Conservation (phyloP, 495 filamentous ascomycete genomes). For the Aspergillus sclerotioniger region DNA sequence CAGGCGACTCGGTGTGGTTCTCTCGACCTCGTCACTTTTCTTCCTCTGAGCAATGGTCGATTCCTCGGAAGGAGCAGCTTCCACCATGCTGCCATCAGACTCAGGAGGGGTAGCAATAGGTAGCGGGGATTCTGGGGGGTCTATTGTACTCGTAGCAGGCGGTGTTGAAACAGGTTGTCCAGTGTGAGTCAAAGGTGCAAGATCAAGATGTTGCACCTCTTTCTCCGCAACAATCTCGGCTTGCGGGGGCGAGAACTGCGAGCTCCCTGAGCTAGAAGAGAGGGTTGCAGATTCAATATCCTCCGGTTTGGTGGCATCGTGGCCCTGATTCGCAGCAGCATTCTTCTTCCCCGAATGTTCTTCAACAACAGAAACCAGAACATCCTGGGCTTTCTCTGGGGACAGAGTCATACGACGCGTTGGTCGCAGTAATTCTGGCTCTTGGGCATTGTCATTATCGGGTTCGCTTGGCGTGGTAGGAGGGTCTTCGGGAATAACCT, state of each 20-base stretch:
- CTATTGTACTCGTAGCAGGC: constrained; percentile 9
- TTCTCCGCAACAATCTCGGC: constrained; percentile 37
- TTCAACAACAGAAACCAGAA: constrained; percentile 67
- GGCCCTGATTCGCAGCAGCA: constrained; percentile 18
- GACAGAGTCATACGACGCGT: constrained; percentile 55
- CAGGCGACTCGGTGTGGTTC: constrained; percentile 24
- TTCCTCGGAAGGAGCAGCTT: constrained; percentile 1
- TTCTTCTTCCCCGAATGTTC: constrained; percentile 53
- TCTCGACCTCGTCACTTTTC: constrained; percentile 9
- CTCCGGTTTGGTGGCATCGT: constrained; percentile 10
- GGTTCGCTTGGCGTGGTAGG: constrained; percentile 40
- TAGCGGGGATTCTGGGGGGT: constrained; percentile 8
- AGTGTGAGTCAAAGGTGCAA: constrained; percentile 52
- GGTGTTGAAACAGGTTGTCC: constrained; percentile 19
- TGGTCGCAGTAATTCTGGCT: constrained; percentile 31
- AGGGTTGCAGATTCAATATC: constrained; percentile 20
- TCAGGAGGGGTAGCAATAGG: constrained; percentile 12
- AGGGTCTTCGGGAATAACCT: constrained; percentile 65
- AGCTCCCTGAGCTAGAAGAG: constrained; percentile 17
- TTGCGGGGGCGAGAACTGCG: constrained; percentile 24
- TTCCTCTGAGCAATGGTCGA: not conserved
- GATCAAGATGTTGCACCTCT: constrained; percentile 67
- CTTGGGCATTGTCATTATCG: constrained; percentile 46
- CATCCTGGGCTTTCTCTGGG: constrained; percentile 66
- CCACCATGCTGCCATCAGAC: constrained; percentile 8